phyloP scores from a whole-genome alignment of 345 rosid species.

The rapeseed (Brassica napus) region Da-Ae NC_063450.1:45152001-45152500 shows the following conservation, averaged over 20 bases:
- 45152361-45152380: not conserved
- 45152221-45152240: not conserved
- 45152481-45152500: slow-evolving; percentile 5
- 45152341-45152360: slow-evolving; percentile 13
- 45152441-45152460: slow-evolving; percentile 24
- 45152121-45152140: not conserved
- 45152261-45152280: not conserved
- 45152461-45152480: not conserved
- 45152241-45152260: not conserved
- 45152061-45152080: not conserved
- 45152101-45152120: not conserved
- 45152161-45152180: not conserved
- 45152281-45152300: not conserved
- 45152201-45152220: not conserved
- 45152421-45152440: not conserved
- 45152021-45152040: not conserved
- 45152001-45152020: not conserved
- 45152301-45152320: not conserved
- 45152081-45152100: not conserved
- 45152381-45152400: not conserved
- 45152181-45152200: not conserved
- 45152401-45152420: not conserved
- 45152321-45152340: not conserved
- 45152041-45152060: not conserved
- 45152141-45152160: not conserved